Percentiles rank a stretch among this genome's conserved stretches.
Conservation (phyloP, 805 yeast species). For the Saturnispora sekii region DNA sequence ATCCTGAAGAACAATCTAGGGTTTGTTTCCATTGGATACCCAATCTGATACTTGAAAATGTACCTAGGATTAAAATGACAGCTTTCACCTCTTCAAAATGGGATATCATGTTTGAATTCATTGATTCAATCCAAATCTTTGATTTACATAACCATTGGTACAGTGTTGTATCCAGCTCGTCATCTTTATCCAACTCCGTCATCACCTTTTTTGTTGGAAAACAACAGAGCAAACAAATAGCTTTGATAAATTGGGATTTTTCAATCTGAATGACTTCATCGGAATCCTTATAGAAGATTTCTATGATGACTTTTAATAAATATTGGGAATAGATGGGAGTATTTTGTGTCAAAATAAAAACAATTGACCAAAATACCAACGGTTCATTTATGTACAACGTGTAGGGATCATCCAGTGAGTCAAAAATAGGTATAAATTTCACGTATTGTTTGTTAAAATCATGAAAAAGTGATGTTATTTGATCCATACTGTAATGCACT, state of each 20-base stretch:
- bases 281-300: background rate
- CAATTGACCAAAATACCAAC: conserved; percentile 27
- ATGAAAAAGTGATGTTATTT: conserved; percentile 11
- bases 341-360: conserved; percentile 16
- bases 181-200: conserved; percentile 9
- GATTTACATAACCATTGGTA: conserved; percentile 20
- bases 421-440: conserved; percentile 20
- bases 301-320: conserved; percentile 13
- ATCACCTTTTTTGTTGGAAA: conserved; percentile 18
- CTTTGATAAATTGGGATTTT: conserved; percentile 12
- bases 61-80: conserved; percentile 21
- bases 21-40: conserved; percentile 22
- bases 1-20: conserved; percentile 14
- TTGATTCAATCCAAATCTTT: conserved; percentile 12
- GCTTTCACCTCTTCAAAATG: conserved; percentile 18
- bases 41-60: conserved; percentile 18
- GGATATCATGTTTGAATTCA: conserved; percentile 9
- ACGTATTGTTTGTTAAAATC: conserved; percentile 18
- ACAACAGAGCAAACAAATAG: conserved; percentile 20
- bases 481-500: conserved; percentile 1
- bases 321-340: conserved; percentile 12
- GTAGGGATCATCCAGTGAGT: conserved; percentile 17
- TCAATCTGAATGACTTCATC: background rate
- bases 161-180: conserved; percentile 14
- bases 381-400: conserved; percentile 14